phyloP scores from a whole-genome alignment of 2,329 filamentous ascomycete genomes.

The Neopestalotiopsis rosae region DNA sequence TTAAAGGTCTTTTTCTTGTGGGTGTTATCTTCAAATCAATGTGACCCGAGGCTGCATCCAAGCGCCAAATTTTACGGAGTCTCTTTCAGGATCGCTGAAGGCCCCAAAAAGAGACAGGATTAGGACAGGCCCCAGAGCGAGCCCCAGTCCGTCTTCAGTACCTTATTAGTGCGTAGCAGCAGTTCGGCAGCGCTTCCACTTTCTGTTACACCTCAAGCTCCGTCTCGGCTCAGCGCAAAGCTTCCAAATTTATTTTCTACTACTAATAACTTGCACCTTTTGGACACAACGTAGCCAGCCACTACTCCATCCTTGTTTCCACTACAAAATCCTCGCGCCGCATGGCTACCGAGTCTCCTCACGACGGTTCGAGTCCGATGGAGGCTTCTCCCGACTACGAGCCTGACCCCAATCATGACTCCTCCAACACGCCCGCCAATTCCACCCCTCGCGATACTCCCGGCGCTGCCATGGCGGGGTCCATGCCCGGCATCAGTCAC shows the following conservation, averaged over 20 bases:
- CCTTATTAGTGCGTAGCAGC: not conserved
- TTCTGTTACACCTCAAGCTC: not conserved
- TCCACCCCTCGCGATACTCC: conserved; percentile 12
- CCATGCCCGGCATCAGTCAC: conserved; percentile 19
- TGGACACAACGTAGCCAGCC: not conserved
- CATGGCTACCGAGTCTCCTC: conserved; percentile 14
- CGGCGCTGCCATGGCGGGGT: not conserved
- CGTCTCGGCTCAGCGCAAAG: not conserved
- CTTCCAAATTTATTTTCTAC: conserved; percentile 4
- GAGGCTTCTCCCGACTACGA: conserved; percentile 11
- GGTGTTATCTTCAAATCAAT: not conserved
- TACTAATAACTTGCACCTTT: not conserved
- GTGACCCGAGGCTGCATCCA: conserved; percentile 13
- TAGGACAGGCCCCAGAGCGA: not conserved
- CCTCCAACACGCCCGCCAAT: conserved; percentile 13
- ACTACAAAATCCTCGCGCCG: not conserved
- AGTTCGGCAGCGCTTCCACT: not conserved
- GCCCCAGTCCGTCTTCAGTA: not conserved
- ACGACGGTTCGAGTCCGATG: conserved; percentile 16
- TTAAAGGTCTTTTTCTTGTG: not conserved
- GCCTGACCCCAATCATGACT: conserved; percentile 6
- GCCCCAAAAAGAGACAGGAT: not conserved
- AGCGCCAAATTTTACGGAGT: conserved; percentile 9
- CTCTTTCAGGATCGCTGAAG: not conserved
- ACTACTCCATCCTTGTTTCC: not conserved